Evolutionary conservation across 768 basidiomycete species (phyloP).

Genomic region (Kondoa subrosea): DNA sequence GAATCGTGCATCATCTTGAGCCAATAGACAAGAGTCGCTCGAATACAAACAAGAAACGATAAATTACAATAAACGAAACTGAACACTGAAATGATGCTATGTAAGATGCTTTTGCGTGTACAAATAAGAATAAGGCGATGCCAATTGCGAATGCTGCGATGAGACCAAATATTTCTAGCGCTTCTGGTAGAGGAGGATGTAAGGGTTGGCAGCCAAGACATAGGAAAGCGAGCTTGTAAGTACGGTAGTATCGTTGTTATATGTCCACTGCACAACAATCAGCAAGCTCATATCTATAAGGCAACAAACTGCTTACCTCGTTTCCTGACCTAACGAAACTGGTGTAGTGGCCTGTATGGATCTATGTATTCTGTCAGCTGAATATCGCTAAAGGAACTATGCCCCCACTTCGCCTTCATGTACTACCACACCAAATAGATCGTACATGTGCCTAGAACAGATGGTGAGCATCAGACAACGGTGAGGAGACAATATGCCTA

Average conservation of each 20-base stretch:
- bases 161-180: too few species aligned
- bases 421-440: not conserved
- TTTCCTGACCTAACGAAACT: not conserved
- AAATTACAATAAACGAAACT: too few species aligned
- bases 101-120: too few species aligned
- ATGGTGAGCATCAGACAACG: not conserved
- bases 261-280: not conserved
- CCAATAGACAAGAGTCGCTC: too few species aligned
- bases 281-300: not conserved
- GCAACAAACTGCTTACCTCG: not conserved
- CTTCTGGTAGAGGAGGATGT: not conserved
- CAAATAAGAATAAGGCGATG: too few species aligned
- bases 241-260: not conserved
- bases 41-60: too few species aligned
- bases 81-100: too few species aligned
- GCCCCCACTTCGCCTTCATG: not conserved
- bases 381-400: too few species aligned
- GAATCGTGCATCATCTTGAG: not conserved
- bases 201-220: not conserved
- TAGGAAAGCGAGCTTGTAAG: not conserved
- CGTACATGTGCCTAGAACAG: not conserved
- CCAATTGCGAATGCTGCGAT: too few species aligned
- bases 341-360: not conserved
- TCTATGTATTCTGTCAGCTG: too few species aligned
- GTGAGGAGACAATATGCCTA: not conserved